Percentiles rank a stretch among this genome's conserved stretches.
These are phyloP conservation scores for Eremothecium sinecaudum DNA, from an alignment of 1,139 yeast genomes.

Conservation along the genomic window DNA sequence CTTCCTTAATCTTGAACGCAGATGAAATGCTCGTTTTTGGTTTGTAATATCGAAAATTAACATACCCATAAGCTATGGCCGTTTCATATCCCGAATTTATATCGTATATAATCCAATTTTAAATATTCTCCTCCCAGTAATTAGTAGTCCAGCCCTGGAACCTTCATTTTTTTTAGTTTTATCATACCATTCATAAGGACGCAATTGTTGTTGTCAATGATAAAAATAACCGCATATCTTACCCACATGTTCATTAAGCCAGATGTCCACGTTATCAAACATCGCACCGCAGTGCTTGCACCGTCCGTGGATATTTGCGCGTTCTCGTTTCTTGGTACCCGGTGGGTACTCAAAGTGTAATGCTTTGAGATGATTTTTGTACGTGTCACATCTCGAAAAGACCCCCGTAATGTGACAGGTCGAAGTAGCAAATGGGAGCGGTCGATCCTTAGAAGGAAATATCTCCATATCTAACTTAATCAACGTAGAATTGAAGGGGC, in stretches of 20 bases:
- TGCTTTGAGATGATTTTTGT: slow-evolving; percentile 82
- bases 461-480: slow-evolving; percentile 27
- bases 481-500: slow-evolving; percentile 35
- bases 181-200: too few relatives aligned
- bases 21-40: too few relatives aligned
- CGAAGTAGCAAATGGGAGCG: slow-evolving; percentile 22
- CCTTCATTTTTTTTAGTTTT: too few relatives aligned
- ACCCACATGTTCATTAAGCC: slow-evolving; percentile 71
- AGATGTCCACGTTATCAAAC: slow-evolving; percentile 63
- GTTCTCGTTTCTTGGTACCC: slow-evolving; percentile 73
- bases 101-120: too few relatives aligned
- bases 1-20: too few relatives aligned
- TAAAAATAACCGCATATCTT: slow-evolving; percentile 38
- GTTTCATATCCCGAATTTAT: too few relatives aligned
- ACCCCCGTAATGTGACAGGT: slow-evolving; percentile 73
- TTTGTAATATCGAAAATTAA: too few relatives aligned
- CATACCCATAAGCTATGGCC: too few relatives aligned
- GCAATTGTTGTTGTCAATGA: not conserved
- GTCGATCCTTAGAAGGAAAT: slow-evolving; percentile 20
- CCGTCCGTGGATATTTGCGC: slow-evolving; percentile 56
- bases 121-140: too few relatives aligned
- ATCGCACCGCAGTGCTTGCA: slow-evolving; percentile 66
- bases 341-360: slow-evolving; percentile 82
- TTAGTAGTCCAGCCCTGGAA: too few relatives aligned
- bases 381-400: slow-evolving; percentile 83